Evolutionary conservation across 768 basidiomycete species (phyloP), one percentile per base, ranked within the genome.

Genomic region (Panus rudis): DNA sequence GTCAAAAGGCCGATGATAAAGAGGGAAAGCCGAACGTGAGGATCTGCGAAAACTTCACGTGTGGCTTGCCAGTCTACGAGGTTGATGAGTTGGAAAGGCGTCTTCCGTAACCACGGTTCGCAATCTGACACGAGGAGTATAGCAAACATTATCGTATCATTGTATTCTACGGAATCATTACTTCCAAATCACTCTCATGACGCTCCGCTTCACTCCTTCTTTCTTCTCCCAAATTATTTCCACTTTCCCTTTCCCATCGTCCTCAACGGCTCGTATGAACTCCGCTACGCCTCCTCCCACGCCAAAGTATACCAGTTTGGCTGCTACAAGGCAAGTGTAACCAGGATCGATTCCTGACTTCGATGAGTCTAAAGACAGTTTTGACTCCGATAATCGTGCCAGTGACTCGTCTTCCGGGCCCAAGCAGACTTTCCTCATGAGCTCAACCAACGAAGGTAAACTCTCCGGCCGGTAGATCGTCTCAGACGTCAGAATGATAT

Each of bases 221-320:
- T 65, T 73, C 48, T 63, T 69, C 54, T 88, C 82, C 74, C 78
- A 82, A 1, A 91, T 74, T 2, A 68, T 73, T 51, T 75, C 68
- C 1, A 80, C 75, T 22, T 48, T 61, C 0, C 77, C 81, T 22
- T 48, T 60, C 0, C 76, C 81, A 1, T 30, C 42, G 22, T 56
- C 61, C 47, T 73, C 63, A 2, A 91, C 73, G 5, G 69, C 71
- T 21, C 63, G 57, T n/a, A 78, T 59, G 52, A 94, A 94, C 47
- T 82, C 86, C 11, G 73, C 62, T 21, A 93, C 66, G 6, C 92
- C 89, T 0, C 94, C 93, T 1, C 92, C 93, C 4, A 97, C 91
- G 6, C 94, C 94, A 60, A 98, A 97, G 59, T 97, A 97, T 16
- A 97, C 63, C 12, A 91, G 74, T 61, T 97, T 98, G 1, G 87